Base-by-base conservation (phyloP, 768 basidiomycete species). In the Lentinula guzmanii region DNA sequence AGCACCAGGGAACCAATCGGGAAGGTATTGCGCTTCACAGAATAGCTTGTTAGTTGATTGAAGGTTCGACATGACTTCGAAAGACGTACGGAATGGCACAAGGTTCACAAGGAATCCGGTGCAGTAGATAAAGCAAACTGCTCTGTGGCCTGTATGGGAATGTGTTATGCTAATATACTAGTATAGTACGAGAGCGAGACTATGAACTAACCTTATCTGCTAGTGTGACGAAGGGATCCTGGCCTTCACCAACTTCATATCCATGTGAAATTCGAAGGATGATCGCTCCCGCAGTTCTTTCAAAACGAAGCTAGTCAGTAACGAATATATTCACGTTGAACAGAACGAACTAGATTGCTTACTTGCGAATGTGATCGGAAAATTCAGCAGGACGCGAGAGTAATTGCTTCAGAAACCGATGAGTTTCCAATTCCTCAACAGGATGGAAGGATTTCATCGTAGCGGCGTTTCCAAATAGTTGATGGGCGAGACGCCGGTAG, bases 1-100 rank as follows among this genome's bases (percentile, higher is more conserved):
- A 9, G 81, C 80, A 5, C 85, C 85, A 4, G 85, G 85, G 63
- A 85, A 77, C 85, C 85, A 86, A n/a, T 74, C 70, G 16, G 82
- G 82, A 45, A 82, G 55, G 58, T 80, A 68, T 41, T 73, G 72
- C 58, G 83, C 82, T 85, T 51, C 3, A 58, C 45, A 45, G 37
- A 35, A 45, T 4, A 21, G 24, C 24, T 24, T 24, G 24, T 18
- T 24, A 18, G 13, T 43, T 58, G 41, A 58, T 13, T 48, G 1
- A 45, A n/a, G n/a, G 58, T 28, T 21, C 15, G 18, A 59, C 5
- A 59, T 41, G 31, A 37, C 21, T 4, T 21, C 34, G 39, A 37
- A 11, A 31, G 15, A 69, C 76, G 60, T 58, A 79, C 79, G 58
- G 16, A 75, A 67, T 5, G 85, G 85, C 9, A 86, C 65, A 9